Evolutionary conservation across 306 rosid species (phyloP).

Genomic region (Dryas octopetala): DNA sequence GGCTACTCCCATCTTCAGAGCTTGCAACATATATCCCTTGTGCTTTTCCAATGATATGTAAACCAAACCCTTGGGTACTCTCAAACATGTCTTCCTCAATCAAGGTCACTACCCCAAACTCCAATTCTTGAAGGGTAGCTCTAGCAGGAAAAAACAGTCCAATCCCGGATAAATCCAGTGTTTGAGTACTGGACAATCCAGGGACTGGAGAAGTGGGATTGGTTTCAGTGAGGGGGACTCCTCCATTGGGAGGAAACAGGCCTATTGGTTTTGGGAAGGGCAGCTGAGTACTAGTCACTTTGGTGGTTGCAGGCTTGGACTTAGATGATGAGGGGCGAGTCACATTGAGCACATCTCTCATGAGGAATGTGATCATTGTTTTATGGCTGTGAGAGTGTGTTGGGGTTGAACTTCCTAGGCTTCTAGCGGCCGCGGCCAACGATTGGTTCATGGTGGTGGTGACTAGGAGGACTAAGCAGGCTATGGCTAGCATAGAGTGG

Average conservation of each 20-base stretch:
- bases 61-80: conserved; percentile 15
- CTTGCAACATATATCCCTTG: conserved; percentile 65
- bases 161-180: conserved; percentile 47
- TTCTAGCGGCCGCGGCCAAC: conserved; percentile 45
- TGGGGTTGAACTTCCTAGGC: conserved; percentile 41
- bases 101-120: conserved; percentile 48
- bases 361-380: conserved; percentile 51
- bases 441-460: conserved; percentile 25
- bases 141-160: conserved; percentile 59
- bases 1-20: conserved; percentile 56
- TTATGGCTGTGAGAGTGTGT: conserved; percentile 32
- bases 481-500: conserved; percentile 20
- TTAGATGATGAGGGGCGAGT: conserved; percentile 16
- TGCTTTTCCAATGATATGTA: conserved; percentile 51
- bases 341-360: conserved; percentile 51
- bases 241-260: conserved; percentile 47
- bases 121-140: conserved; percentile 61
- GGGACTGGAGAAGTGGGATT: conserved; percentile 28
- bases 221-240: conserved; percentile 46
- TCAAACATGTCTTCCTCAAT: conserved; percentile 52
- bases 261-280: conserved; percentile 63
- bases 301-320: conserved; percentile 35
- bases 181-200: conserved; percentile 35
- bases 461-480: conserved; percentile 30
- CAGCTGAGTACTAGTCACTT: conserved; percentile 24